Evolutionary conservation across 192 early-diverging fungal genomes (phyloP).

Genomic region (Geosiphon pyriformis): DNA sequence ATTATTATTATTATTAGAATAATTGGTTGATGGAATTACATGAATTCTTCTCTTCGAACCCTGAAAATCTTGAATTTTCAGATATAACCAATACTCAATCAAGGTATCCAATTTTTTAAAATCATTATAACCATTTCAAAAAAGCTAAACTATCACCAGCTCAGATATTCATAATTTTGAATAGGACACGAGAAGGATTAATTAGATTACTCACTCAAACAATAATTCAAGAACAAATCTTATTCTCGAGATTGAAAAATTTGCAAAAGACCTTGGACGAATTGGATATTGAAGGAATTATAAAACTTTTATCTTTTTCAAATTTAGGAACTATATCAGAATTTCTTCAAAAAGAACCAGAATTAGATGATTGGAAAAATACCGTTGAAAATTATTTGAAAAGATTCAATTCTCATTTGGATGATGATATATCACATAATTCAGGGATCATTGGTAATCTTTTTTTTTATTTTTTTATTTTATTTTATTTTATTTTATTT

Average conservation of each 20-base stretch:
- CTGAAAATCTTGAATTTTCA: too few relatives aligned
- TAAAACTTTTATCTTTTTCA: conserved; percentile 23
- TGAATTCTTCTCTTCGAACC: conserved; percentile 14
- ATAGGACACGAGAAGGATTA: too few relatives aligned
- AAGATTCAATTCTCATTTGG: conserved; percentile 28
- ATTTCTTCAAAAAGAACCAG: conserved; percentile 28
- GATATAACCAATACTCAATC: too few relatives aligned
- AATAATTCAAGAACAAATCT: conserved; percentile 39
- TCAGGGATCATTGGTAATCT: too few relatives aligned
- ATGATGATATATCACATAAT: too few relatives aligned
- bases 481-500: too few relatives aligned
- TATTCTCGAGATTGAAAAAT: conserved; percentile 41
- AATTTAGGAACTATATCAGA: neutral
- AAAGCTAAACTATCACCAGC: too few relatives aligned
- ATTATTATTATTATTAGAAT: conserved; percentile 3
- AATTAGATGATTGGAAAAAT: conserved; percentile 38
- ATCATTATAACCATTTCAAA: too few relatives aligned
- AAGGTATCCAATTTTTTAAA: too few relatives aligned
- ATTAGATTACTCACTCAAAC: conserved; percentile 32
- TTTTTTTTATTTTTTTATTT: too few relatives aligned
- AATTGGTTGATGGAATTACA: neutral
- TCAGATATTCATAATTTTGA: too few relatives aligned
- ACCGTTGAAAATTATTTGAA: conserved; percentile 32
- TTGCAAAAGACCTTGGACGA: conserved; percentile 51
- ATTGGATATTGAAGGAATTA: conserved; percentile 52